phyloP scores from a whole-genome alignment of 768 basidiomycete genomes.

The Suillus variegatus region DNA sequence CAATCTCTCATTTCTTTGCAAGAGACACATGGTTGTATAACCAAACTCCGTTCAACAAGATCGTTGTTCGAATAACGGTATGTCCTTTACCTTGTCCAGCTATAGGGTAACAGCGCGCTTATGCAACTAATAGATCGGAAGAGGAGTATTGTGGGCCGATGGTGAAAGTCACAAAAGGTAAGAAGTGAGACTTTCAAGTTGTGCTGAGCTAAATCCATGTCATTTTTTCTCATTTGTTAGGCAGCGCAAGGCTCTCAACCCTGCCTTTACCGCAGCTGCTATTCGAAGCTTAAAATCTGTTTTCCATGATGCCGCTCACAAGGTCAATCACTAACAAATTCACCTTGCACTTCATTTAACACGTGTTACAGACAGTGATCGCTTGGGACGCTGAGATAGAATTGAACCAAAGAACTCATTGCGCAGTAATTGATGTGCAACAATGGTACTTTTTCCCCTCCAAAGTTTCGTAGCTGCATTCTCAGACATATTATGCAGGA shows the following conservation, averaged over 20 bases:
- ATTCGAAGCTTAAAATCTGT: slow-evolving; percentile 46
- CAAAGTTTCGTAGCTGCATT: not conserved
- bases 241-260: slow-evolving; percentile 39
- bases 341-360: not conserved
- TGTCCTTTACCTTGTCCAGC: no score
- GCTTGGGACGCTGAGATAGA: slow-evolving; percentile 4
- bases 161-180: no score
- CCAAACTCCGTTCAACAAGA: no score
- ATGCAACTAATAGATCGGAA: no score
- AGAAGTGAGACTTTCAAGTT: no score
- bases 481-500: not conserved
- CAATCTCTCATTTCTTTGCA: not conserved
- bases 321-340: slow-evolving; percentile 32
- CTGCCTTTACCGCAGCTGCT: slow-evolving; percentile 53
- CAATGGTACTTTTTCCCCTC: not conserved
- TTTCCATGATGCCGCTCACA: slow-evolving; percentile 53
- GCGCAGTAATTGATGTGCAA: slow-evolving; percentile 1
- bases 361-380: not conserved
- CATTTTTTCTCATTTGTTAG: no score
- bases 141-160: no score
- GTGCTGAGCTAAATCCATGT: no score
- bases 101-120: no score
- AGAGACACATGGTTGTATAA: not conserved
- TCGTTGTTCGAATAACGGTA: no score
- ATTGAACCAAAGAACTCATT: not conserved